These are phyloP conservation scores for Ambrosia artemisiifolia DNA, from an alignment of 129 eudicot species.

Conservation along the genomic window DNA sequence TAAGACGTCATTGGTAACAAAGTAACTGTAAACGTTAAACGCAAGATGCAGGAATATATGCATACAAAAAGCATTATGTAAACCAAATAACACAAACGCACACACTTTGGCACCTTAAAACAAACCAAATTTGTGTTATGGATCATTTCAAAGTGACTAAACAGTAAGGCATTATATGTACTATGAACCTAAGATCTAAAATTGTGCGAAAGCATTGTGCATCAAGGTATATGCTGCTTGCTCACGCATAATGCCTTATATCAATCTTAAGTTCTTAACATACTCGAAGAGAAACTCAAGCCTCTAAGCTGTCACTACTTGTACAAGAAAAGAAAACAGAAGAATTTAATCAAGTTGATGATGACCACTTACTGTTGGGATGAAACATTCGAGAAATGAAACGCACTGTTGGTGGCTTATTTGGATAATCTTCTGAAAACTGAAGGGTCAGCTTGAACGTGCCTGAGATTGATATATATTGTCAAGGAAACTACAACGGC, in stretches of 20 bases:
- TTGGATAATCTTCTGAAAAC: constrained; percentile 64
- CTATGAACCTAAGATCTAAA: neutral
- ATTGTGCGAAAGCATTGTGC: neutral
- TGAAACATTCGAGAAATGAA: constrained; percentile 80
- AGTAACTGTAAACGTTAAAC: neutral
- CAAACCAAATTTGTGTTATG: neutral
- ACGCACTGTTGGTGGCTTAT: constrained; percentile 79
- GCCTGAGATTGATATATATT: constrained; percentile 34
- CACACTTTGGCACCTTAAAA: neutral
- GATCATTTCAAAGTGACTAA: neutral
- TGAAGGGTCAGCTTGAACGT: constrained; percentile 81
- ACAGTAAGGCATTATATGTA: neutral
- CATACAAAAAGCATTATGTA: neutral
- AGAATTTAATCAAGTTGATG: neutral
- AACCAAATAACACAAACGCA: neutral
- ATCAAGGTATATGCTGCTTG: neutral
- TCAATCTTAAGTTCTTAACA: neutral
- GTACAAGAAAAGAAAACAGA: neutral
- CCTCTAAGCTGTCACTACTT: neutral
- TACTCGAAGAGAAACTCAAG: constrained; percentile 9
- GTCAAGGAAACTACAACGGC: constrained; percentile 10
- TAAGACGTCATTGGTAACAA: constrained; percentile 6
- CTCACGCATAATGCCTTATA: neutral
- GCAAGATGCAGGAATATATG: no score
- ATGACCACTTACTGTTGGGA: constrained; percentile 63